Evolutionary conservation across 441 rosid genomes (phyloP).

Genomic region (Jatropha podagrica): DNA sequence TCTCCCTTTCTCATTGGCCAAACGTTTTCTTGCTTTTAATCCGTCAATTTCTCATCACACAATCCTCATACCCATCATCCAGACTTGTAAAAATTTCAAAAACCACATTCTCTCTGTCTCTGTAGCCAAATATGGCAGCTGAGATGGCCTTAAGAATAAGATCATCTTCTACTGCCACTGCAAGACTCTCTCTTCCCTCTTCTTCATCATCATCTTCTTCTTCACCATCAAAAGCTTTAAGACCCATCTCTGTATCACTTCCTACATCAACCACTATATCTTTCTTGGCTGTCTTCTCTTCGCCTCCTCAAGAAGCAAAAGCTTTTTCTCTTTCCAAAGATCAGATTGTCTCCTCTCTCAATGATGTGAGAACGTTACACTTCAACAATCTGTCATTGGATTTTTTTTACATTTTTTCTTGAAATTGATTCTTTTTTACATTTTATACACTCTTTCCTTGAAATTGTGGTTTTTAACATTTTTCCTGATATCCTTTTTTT

Average conservation of each 20-base stretch:
- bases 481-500: slow-evolving; percentile 2
- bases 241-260: slow-evolving; percentile 50
- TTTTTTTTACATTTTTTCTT: background rate
- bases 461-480: background rate
- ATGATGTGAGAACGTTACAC: slow-evolving; percentile 44
- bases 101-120: slow-evolving; percentile 10
- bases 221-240: slow-evolving; percentile 28
- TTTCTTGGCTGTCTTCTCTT: slow-evolving; percentile 55
- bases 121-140: slow-evolving; percentile 36
- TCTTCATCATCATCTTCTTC: slow-evolving; percentile 30
- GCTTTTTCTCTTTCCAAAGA: slow-evolving; percentile 68
- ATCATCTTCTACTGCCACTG: slow-evolving; percentile 45
- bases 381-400: background rate
- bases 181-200: slow-evolving; percentile 41
- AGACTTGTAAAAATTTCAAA: background rate
- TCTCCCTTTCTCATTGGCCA: slow-evolving; percentile 7
- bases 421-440: background rate
- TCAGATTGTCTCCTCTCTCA: slow-evolving; percentile 81
- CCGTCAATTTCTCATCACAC: slow-evolving; percentile 44
- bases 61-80: slow-evolving; percentile 17
- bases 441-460: background rate
- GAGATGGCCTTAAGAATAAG: slow-evolving; percentile 61
- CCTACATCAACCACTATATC: slow-evolving; percentile 68
- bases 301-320: slow-evolving; percentile 58
- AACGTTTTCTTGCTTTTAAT: background rate